These are phyloP conservation scores for Kwoniella pini DNA, from an alignment of 768 basidiomycete genomes.

Conservation along the genomic window DNA sequence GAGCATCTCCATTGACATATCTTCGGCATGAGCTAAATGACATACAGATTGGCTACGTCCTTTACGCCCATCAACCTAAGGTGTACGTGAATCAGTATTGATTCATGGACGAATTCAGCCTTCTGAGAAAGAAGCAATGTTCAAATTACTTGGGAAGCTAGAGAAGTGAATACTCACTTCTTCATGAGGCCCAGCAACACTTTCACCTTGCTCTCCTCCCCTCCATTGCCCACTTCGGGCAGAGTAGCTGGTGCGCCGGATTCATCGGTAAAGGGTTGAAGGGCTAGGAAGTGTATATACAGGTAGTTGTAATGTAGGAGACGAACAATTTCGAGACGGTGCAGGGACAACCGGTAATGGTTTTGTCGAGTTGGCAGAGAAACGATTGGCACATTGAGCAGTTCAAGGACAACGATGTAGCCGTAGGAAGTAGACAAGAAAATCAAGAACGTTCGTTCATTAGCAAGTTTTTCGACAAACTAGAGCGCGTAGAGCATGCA, in stretches of 20 bases:
- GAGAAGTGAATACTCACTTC: slow-evolving; percentile 60
- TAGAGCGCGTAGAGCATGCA: no score
- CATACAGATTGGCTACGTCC: slow-evolving; percentile 72
- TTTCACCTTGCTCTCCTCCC: slow-evolving; percentile 89
- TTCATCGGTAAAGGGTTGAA: slow-evolving; percentile 45
- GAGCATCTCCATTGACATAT: background rate
- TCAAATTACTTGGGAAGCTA: no score
- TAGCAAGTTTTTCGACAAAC: background rate
- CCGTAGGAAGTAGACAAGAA: background rate
- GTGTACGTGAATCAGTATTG: background rate
- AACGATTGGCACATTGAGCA: no score
- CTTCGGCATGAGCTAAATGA: background rate
- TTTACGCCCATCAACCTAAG: slow-evolving; percentile 71
- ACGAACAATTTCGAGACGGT: no score
- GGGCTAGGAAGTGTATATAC: slow-evolving; percentile 9
- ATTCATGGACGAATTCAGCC: background rate
- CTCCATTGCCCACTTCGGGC: slow-evolving; percentile 50
- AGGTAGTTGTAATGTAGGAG: background rate
- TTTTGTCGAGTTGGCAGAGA: no score
- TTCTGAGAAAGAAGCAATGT: background rate
- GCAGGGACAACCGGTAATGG: no score
- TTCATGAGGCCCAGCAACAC: slow-evolving; percentile 90
- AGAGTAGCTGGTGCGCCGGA: slow-evolving; percentile 46
- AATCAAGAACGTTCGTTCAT: slow-evolving; percentile 12
- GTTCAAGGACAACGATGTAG: no score